Evolutionary conservation across 2,329 filamentous ascomycete genomes (phyloP).

Genomic region (Pseudonectria foliicola): DNA sequence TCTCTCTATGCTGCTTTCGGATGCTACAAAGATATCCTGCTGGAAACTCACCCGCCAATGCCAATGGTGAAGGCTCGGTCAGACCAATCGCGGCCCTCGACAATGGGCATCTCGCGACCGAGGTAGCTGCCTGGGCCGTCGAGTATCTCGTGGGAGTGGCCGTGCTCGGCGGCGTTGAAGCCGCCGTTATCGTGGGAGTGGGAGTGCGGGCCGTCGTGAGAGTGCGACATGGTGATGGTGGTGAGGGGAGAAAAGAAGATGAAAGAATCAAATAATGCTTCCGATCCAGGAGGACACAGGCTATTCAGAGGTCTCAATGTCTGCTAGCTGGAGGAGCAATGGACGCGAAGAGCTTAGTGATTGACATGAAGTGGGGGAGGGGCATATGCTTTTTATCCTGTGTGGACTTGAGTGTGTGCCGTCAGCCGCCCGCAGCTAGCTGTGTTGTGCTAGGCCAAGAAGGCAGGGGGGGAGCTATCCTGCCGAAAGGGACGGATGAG

Average conservation of each 20-base stretch:
- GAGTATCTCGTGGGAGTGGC: slow-evolving; percentile 92
- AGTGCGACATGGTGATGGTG: slow-evolving; percentile 29
- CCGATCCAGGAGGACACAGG: too few species aligned
- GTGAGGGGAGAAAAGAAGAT: background rate
- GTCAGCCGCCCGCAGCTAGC: too few species aligned
- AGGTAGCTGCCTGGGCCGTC: slow-evolving; percentile 87
- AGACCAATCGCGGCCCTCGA: slow-evolving; percentile 79
- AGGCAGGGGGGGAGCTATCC: too few species aligned
- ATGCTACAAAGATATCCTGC: background rate
- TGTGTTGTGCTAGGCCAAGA: too few species aligned
- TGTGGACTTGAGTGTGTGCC: too few species aligned
- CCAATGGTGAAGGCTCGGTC: slow-evolving; percentile 91
- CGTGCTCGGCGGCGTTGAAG: slow-evolving; percentile 63
- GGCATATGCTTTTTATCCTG: too few species aligned
- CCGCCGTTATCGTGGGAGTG: slow-evolving; percentile 52
- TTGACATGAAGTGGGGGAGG: too few species aligned
- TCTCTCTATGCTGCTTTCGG: too few species aligned
- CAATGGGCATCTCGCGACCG: slow-evolving; percentile 86
- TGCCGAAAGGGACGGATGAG: too few species aligned
- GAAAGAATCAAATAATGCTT: slow-evolving; percentile 1
- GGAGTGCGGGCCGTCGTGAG: slow-evolving; percentile 47
- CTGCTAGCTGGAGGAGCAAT: too few species aligned
- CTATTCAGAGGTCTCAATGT: background rate
- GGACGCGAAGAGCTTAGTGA: background rate
- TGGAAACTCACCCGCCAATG: slow-evolving; percentile 75